phyloP scores from a whole-genome alignment of 805 yeast genomes.

The Candida ovalis region DNA sequence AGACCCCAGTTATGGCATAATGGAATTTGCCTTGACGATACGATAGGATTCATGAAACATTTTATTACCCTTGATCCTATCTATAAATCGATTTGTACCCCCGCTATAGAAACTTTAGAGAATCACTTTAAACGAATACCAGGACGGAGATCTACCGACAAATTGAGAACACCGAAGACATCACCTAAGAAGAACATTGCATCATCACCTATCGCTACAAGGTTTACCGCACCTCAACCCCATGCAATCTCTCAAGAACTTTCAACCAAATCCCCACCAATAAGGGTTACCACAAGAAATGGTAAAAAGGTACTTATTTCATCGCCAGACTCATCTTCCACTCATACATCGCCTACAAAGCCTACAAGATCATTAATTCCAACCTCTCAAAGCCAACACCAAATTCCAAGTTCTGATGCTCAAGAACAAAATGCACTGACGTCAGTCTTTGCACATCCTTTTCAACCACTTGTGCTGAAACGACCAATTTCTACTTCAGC shows the following conservation, averaged over 20 bases:
- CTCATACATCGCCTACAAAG: neutral
- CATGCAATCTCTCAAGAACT: neutral
- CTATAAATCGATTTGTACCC: neutral
- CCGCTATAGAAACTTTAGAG: neutral
- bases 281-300: neutral
- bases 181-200: neutral
- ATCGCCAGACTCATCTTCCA: neutral
- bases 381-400: neutral
- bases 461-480: neutral
- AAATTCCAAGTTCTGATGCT: neutral
- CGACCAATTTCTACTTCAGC: conserved; percentile 11
- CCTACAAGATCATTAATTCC: neutral
- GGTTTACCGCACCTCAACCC: neutral
- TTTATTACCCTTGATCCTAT: neutral
- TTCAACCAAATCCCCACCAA: neutral
- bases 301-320: neutral
- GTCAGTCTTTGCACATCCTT: neutral
- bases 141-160: neutral
- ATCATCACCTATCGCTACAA: neutral
- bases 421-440: neutral
- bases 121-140: neutral
- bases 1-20: neutral
- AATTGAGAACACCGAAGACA: neutral
- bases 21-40: neutral
- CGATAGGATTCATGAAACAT: neutral